Base-by-base conservation (phyloP, 345 rosid genomes). In the Citrus mangshanensis region DNA sequence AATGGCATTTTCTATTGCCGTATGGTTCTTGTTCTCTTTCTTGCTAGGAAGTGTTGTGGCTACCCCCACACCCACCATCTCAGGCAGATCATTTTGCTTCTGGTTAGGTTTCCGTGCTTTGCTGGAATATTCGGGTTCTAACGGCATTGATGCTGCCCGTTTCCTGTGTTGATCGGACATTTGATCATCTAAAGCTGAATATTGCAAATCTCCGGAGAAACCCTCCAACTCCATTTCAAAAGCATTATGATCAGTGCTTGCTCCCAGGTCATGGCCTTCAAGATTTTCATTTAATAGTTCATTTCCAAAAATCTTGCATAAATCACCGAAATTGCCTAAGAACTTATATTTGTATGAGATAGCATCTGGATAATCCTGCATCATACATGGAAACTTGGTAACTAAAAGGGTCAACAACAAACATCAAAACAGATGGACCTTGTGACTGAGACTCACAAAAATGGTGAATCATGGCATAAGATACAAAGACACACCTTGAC, bases 361-460 rank as follows among this genome's bases (percentile, higher is more conserved):
- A 59, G 88, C 93, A 74, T 85, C 87, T 32, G 93, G 96, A 55
- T 88, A 81, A 70, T 82, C 96, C 98, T 94, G 89, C 78, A 90
- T 82, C 64, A 78, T 19, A 42, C 6, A 65, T 37, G 42, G 65
- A 68, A 9, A 77, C n/a, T 56, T 59, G 21, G 38, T 51, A 64
- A 66, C 21, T 58, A 42, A 62, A 18, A 34, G 49, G 49, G 56
- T 9, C 7, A 30, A 60, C 38, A 72, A n/a, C 22, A 72, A 34
- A 18, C n/a, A 24, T 14, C 27, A 34, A n/a, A 42, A 27, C 46
- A 5, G 42, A 62, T 24, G 9, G 21, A 74, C 21, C 24, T 49
- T 27, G 60, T 8, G 21, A n/a, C 4, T 1, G 30, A 25, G 6
- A 59, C 21, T 25, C 24, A 30, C 28, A 25, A 42, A 49, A 40